Conservation (phyloP, 2,329 filamentous ascomycete species). For the Aspergillus bombycis region DNA sequence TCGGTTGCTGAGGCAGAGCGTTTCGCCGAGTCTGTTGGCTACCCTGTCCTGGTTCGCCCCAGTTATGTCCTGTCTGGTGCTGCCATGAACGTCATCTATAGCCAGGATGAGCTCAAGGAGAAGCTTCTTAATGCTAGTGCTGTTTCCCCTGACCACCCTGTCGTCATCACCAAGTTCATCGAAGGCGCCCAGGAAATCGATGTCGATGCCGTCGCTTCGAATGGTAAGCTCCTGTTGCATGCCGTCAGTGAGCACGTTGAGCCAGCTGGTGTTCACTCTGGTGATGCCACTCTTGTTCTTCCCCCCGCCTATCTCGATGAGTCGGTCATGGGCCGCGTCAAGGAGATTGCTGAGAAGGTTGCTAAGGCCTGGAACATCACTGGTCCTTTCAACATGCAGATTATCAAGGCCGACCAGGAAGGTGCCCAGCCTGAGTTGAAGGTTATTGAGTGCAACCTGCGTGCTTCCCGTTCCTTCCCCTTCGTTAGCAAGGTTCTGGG, state of each 20-base stretch:
- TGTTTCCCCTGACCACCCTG: constrained; percentile 94
- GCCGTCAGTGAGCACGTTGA: constrained; percentile 96
- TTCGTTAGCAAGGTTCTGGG: constrained; percentile 97
- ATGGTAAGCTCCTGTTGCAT: constrained; percentile 85
- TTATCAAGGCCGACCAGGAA: constrained; percentile 86
- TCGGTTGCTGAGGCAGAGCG: constrained; percentile 84
- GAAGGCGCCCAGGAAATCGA: constrained; percentile 96
- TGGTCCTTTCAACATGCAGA: constrained; percentile 99
- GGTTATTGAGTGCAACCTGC: constrained; percentile 98
- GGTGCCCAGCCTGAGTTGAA: constrained; percentile 78
- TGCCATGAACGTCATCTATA: constrained; percentile 96
- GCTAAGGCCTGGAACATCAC: constrained; percentile 97
- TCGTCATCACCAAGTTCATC: constrained; percentile 98
- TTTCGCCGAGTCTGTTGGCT: constrained; percentile 83
- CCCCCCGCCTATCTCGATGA: constrained; percentile 81
- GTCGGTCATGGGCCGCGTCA: constrained; percentile 78
- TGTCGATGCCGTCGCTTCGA: constrained; percentile 86
- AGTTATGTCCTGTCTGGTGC: constrained; percentile 96
- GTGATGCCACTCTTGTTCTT: constrained; percentile 91
- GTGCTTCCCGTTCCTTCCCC: constrained; percentile 95
- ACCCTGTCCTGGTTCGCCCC: constrained; percentile 92
- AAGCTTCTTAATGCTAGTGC: constrained; percentile 89
- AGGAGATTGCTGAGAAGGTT: constrained; percentile 95
- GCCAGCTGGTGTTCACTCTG: constrained; percentile 96
- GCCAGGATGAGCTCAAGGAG: constrained; percentile 85